Evolutionary conservation across 768 basidiomycete genomes (phyloP).

Genomic region (Lactarius hatsudake): DNA sequence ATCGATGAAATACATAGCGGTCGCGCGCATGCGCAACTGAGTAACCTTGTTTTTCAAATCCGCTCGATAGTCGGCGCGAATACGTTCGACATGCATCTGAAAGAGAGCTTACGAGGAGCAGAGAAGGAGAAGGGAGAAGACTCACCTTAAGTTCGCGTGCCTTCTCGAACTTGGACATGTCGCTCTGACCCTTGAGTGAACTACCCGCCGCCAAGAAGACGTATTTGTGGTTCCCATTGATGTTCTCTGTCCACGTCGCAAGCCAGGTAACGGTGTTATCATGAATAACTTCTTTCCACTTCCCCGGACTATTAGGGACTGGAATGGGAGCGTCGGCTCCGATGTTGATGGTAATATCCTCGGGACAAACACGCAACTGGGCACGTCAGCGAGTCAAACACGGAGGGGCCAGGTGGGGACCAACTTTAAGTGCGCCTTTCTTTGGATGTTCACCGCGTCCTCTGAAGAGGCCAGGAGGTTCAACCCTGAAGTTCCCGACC

Average conservation of each 20-base stretch:
- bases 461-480: constrained; percentile 97
- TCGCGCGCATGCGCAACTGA: constrained; percentile 95
- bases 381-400: constrained; percentile 1
- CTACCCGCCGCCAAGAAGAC: constrained; percentile 98
- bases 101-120: constrained; percentile 10
- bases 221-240: constrained; percentile 94
- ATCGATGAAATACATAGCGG: constrained; percentile 99
- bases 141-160: constrained; percentile 90
- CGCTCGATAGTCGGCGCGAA: constrained; percentile 81
- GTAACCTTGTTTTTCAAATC: constrained; percentile 90
- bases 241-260: constrained; percentile 98
- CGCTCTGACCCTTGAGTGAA: constrained; percentile 96
- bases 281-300: constrained; percentile 85
- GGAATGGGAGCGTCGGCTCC: constrained; percentile 73
- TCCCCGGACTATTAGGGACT: constrained; percentile 86
- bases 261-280: constrained; percentile 99
- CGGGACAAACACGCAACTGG: constrained; percentile 84
- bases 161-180: constrained; percentile 97
- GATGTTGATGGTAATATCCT: constrained; percentile 96
- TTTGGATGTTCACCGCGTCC: constrained; percentile 98
- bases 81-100: constrained; percentile 86
- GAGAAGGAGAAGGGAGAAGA: neutral
- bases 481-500: constrained; percentile 95
- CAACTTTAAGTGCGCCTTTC: constrained; percentile 91
- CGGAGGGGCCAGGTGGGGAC: neutral